Percentiles rank a stretch among this genome's conserved stretches.
phyloP scores from a whole-genome alignment of 805 yeast genomes.

The Candida rishiriensis region DNA sequence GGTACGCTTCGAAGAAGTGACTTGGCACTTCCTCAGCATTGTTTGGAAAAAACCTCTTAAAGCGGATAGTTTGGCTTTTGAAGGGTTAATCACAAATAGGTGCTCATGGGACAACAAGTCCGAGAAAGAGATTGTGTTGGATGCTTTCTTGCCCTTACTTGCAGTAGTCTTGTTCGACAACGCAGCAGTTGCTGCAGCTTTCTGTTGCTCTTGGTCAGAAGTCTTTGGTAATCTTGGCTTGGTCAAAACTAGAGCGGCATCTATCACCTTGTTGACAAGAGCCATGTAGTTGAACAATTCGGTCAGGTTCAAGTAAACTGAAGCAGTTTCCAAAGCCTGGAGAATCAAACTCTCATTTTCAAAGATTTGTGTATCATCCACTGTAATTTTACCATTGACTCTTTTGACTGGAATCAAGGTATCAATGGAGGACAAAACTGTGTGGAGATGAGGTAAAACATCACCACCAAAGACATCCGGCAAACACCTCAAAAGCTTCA shows the following conservation, averaged over 20 bases:
- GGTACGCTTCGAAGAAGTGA: conserved; percentile 62
- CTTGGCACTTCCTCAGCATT: conserved; percentile 42
- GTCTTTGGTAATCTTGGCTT: conserved; percentile 32
- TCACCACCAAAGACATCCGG: conserved; percentile 34
- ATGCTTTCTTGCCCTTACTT: conserved; percentile 24
- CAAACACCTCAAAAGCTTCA: conserved; percentile 36
- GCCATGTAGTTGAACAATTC: conserved; percentile 42
- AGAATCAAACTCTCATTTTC: conserved; percentile 29
- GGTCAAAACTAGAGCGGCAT: conserved; percentile 44
- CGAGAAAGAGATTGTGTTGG: conserved; percentile 50
- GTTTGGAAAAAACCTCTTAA: conserved; percentile 45
- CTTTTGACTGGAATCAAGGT: conserved; percentile 51
- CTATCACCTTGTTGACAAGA: conserved; percentile 51
- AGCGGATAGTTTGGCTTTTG: conserved; percentile 29
- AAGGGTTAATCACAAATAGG: conserved; percentile 42
- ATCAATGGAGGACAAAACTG: conserved; percentile 53
- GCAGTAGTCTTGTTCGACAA: conserved; percentile 11
- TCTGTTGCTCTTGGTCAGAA: conserved; percentile 14
- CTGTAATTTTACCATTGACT: conserved; percentile 34
- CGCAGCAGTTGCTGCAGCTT: conserved; percentile 4
- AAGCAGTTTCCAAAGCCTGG: conserved; percentile 26
- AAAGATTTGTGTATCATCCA: conserved; percentile 31
- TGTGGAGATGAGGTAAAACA: conserved; percentile 40
- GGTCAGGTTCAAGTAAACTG: conserved; percentile 21
- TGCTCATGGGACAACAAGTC: conserved; percentile 66